Percentiles rank a stretch among this genome's conserved stretches.
phyloP scores from a whole-genome alignment of 164 flowering plant species.

The Berberis vulgaris region DNA sequence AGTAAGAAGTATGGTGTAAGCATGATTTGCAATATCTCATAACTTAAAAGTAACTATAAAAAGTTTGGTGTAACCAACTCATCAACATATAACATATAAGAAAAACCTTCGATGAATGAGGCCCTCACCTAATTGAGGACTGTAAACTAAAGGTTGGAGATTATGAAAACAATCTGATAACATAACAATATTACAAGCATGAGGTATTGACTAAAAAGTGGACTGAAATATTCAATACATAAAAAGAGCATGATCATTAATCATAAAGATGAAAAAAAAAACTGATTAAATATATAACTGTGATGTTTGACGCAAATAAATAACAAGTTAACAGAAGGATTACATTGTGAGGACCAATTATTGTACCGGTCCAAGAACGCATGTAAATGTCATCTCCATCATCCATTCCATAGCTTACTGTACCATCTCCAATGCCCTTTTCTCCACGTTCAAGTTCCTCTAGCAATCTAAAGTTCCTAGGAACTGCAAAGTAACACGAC shows the following conservation, averaged over 20 bases:
- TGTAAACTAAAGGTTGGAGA: no score
- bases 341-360: constrained; percentile 85
- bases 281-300: no score
- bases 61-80: no score
- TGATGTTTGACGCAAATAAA: not conserved
- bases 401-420: constrained; percentile 94
- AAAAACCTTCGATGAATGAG: no score
- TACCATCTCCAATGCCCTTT: constrained; percentile 90
- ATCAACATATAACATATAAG: no score
- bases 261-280: not conserved
- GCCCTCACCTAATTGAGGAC: no score
- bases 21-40: no score
- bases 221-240: not conserved
- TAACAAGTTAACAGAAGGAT: not conserved
- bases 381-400: constrained; percentile 88
- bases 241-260: not conserved
- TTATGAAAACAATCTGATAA: no score
- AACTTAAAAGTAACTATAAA: no score
- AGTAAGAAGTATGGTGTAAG: no score
- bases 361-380: constrained; percentile 94
- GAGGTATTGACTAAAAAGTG: no score
- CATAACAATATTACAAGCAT: no score
- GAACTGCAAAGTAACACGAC: constrained; percentile 46
- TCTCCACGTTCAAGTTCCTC: constrained; percentile 95
- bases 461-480: constrained; percentile 77